Base-by-base conservation (phyloP, 768 basidiomycete genomes). In the Tulasnella sp. region DNA sequence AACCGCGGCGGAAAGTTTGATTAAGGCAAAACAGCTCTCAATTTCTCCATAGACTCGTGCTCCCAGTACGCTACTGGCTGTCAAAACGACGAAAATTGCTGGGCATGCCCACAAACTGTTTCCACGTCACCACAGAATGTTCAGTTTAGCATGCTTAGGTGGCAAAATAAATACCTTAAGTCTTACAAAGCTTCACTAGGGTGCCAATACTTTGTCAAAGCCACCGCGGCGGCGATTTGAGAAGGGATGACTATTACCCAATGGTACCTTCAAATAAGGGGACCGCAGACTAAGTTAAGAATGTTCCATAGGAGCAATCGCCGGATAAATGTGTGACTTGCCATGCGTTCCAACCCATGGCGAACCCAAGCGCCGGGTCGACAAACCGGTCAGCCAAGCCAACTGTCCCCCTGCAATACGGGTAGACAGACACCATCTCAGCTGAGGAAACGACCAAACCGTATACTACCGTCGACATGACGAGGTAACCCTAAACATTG, bases 291-390 rank as follows among this genome's bases (percentile, higher is more conserved):
- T 37, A 37, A 37, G 37, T 37, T 37, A 6, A 37, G 37, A 37
- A 20, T 11, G 28, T n/a, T 3, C 11, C 8, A 40, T 8, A 14
- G 37, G 28, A 22, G n/a, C 69, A 22, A 9, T 34, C 22, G 11
- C 5, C 18, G 37, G 42, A 78, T 22, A 44, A 16, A 46, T 37
- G 2, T 9, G 58, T 6, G 11, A 69, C 64, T 5, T 74, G 75
- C 79, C 79, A 80, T n/a, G 79, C 79, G 72, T 80, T 80, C 79
- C 79, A 80, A 24, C 79, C 79, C 74, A 80, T 80, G 6, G 79
- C 72, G 58, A 80, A 80, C 3, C 79, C 79, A 14, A 80, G 31
- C 16, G 79, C 79, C 3, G 79, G 79, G 28, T 80, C 79, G 69
- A 80, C 79, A 28, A 80, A 80, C 1, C 46, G 42, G 34, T 80